These are phyloP conservation scores for Coemansia sp. DNA, from an alignment of 192 early-diverging fungal species.

Conservation along the genomic window DNA sequence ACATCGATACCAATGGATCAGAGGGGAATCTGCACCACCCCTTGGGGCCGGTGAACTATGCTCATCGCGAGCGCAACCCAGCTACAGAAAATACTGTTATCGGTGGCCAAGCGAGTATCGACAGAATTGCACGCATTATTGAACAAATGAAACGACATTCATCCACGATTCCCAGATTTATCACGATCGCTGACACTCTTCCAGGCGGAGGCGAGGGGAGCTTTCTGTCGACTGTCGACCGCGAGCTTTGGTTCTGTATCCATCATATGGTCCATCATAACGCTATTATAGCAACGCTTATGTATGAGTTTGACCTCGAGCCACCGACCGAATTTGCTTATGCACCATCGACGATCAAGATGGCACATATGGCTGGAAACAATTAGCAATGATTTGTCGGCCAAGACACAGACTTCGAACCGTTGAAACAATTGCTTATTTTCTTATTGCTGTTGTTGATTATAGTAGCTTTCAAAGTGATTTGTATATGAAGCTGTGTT, in stretches of 20 bases:
- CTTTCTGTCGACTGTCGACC: conserved; percentile 37
- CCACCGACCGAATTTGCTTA: conserved; percentile 41
- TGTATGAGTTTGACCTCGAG: conserved; percentile 33
- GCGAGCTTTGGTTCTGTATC: conserved; percentile 57
- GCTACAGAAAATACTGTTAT: conserved; percentile 20
- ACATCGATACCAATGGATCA: background rate
- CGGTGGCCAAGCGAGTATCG: conserved; percentile 17
- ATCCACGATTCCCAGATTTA: background rate
- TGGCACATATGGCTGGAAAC: conserved; percentile 5
- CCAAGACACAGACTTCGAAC: no score
- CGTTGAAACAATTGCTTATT: no score
- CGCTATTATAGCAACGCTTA: conserved; percentile 46
- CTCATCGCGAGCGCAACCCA: conserved; percentile 21
- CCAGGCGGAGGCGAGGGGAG: conserved; percentile 8
- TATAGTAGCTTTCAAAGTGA: no score
- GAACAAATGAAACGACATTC: background rate
- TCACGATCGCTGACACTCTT: conserved; percentile 21
- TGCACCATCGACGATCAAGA: conserved; percentile 49
- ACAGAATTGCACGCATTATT: background rate
- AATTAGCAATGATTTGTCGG: no score
- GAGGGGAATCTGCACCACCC: background rate
- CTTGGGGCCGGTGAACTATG: conserved; percentile 23
- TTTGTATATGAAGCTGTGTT: no score
- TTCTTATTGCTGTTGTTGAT: no score
- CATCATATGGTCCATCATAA: conserved; percentile 57